A percentile compares a stretch with the other conserved stretches of the same genome.
These are phyloP conservation scores for Cryptococcus deneoformans DNA, from an alignment of 1,284 basidiomycete genomes.

Conservation along the genomic window DNA sequence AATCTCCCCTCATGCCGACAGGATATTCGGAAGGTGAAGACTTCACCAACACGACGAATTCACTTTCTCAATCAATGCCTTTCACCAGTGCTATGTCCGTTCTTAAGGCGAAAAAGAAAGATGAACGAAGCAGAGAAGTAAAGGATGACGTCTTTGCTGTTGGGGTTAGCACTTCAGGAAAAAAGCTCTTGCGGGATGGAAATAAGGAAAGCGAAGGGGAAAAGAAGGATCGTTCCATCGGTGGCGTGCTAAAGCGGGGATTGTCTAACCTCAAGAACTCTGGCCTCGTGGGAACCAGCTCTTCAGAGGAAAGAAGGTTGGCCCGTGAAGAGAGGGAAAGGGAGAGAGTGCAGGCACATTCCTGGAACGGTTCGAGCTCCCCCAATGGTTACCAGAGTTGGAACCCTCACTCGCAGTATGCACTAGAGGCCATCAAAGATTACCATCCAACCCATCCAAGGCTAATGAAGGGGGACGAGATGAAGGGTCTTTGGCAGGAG, in stretches of 20 bases:
- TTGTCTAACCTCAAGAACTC: slow-evolving; percentile 30
- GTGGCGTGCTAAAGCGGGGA: slow-evolving; percentile 39
- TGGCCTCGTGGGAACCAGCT: slow-evolving; percentile 12
- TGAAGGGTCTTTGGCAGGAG: neutral
- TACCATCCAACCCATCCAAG: neutral
- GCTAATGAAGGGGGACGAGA: neutral
- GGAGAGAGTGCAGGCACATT: slow-evolving; percentile 34
- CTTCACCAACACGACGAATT: slow-evolving; percentile 13
- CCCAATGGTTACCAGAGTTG: slow-evolving; percentile 5
- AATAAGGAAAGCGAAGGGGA: slow-evolving; percentile 4
- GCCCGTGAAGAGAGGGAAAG: slow-evolving; percentile 22
- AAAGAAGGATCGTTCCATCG: slow-evolving; percentile 26
- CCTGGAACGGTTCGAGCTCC: slow-evolving; percentile 26
- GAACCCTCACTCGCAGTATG: neutral
- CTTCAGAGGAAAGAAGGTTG: slow-evolving; percentile 35
- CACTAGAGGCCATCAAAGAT: neutral
- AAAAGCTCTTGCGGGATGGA: slow-evolving; percentile 3
- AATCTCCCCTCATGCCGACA: neutral
- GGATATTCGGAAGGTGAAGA: slow-evolving; percentile 12
- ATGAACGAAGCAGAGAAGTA: neutral
- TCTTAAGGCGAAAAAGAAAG: slow-evolving; percentile 3
- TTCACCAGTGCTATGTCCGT: neutral
- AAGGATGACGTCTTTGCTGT: neutral
- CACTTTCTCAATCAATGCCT: slow-evolving; percentile 5
- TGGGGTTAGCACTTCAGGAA: neutral